Conservation (phyloP, 1,284 basidiomycete genomes). For the Coniferiporia sulphurascens region DNA sequence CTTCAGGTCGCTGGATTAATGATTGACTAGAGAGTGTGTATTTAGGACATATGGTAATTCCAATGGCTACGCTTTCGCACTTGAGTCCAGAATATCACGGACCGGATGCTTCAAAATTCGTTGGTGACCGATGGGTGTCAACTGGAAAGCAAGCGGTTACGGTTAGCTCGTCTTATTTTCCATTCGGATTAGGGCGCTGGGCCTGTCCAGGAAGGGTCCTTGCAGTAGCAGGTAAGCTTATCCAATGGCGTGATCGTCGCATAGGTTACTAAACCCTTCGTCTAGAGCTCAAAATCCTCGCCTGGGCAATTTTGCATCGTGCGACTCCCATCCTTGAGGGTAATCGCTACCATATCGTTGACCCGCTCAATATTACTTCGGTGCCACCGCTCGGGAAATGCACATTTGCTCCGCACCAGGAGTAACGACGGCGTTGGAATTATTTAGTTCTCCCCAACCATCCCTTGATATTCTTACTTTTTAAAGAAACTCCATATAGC, state of each 20-base stretch:
- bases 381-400: conserved; percentile 22
- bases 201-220: conserved; percentile 33
- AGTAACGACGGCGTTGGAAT: too few species aligned
- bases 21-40: neutral
- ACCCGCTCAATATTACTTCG: conserved; percentile 31
- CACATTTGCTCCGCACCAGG: neutral
- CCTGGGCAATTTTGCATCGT: conserved; percentile 28
- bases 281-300: conserved; percentile 35
- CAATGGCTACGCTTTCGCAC: conserved; percentile 30
- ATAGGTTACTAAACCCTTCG: neutral
- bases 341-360: conserved; percentile 29
- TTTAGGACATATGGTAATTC: conserved; percentile 27
- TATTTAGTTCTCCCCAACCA: too few species aligned
- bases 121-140: conserved; percentile 32
- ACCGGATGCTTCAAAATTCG: conserved; percentile 27
- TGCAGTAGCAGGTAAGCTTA: conserved; percentile 30
- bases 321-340: conserved; percentile 30
- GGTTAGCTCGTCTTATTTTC: conserved; percentile 29
- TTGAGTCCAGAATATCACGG: conserved; percentile 28
- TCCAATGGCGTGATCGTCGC: too few species aligned
- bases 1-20: neutral
- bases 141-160: conserved; percentile 29
- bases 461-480: too few species aligned
- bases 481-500: too few species aligned
- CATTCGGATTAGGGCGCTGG: conserved; percentile 34